phyloP scores from a whole-genome alignment of 2,329 filamentous ascomycete species.

The Arthrinium phaeospermum region DNA sequence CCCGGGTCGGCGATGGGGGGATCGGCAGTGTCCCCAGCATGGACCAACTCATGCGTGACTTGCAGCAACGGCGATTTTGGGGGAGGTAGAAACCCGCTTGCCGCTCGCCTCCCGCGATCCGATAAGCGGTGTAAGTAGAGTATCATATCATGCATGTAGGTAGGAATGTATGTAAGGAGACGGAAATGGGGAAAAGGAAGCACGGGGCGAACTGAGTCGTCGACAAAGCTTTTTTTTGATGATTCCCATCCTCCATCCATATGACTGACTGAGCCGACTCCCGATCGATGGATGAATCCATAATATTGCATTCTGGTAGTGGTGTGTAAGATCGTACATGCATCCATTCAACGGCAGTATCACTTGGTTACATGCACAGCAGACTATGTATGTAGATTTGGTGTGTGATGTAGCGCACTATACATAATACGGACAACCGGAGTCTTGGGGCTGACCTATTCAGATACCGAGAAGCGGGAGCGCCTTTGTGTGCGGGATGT shows the following conservation, averaged over 20 bases:
- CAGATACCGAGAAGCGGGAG: slow-evolving; percentile 13
- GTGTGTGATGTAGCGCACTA: neutral
- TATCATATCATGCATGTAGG: neutral
- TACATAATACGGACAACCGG: slow-evolving; percentile 2
- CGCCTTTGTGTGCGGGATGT: neutral
- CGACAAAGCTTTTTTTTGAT: neutral
- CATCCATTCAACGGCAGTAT: neutral
- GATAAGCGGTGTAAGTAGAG: neutral
- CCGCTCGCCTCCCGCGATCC: too few relatives aligned
- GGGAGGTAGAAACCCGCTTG: neutral
- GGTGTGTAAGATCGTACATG: neutral
- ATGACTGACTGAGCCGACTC: neutral
- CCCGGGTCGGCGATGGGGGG: neutral
- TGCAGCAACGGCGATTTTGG: neutral
- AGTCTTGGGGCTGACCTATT: neutral
- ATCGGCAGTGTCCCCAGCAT: slow-evolving; percentile 10
- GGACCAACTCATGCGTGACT: slow-evolving; percentile 1
- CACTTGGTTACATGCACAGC: neutral
- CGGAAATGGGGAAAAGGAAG: neutral
- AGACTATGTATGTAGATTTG: too few relatives aligned
- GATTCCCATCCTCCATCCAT: neutral
- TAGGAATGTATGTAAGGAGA: neutral
- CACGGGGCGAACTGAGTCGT: neutral
- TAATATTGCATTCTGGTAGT: neutral
- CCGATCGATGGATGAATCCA: neutral